Evolutionary conservation across 2,329 filamentous ascomycete species (phyloP), one percentile per base, ranked within the genome.

Genomic region (Pestalotiopsis sp.): DNA sequence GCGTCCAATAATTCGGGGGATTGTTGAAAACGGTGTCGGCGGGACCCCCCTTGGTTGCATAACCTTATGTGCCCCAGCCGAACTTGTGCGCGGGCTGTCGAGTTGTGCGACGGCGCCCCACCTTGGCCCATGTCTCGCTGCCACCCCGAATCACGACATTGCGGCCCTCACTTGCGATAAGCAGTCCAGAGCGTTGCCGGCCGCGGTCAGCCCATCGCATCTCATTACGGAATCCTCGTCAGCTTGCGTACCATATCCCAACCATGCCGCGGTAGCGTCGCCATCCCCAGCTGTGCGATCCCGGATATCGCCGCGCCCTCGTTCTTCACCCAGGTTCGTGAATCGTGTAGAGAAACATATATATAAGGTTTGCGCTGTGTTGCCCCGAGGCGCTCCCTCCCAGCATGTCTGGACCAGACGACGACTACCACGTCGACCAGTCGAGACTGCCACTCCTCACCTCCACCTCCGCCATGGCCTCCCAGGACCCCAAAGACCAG

Each of bases 161-260:
- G 12, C 59, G 31, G 20, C 36, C 59, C 31, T 62, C 59, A 39
- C 25, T 62, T 62, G 59, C 59, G 59, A 62, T 62, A 62, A 62
- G 59, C 27, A 62, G 36, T 62, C 59, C n/a, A 62, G 59, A 62
- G 59, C 59, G n/a, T 39, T 20, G 11, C 31, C 59, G 27, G 27
- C 25, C 59, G 27, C 25, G 27, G 25, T 36, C 31, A 36, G 31
- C 31, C n/a, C n/a, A 36, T 20, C 59, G 17, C 14, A 62, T 62
- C 59, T 62, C 59, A 62, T 62, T 62, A 62, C 59, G 27, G n/a
- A 39, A 62, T 62, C 59, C 59, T 62, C 59, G 59, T 62, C 59
- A 62, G 59, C 59, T 62, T 20, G 36, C 27, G 59, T 20, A 36
- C 59, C n/a, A 62, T 62, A 62, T 12, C 59, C 36, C 27, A 62